These are phyloP conservation scores for Comarum palustre DNA, from an alignment of 306 rosid species.

Conservation along the genomic window DNA sequence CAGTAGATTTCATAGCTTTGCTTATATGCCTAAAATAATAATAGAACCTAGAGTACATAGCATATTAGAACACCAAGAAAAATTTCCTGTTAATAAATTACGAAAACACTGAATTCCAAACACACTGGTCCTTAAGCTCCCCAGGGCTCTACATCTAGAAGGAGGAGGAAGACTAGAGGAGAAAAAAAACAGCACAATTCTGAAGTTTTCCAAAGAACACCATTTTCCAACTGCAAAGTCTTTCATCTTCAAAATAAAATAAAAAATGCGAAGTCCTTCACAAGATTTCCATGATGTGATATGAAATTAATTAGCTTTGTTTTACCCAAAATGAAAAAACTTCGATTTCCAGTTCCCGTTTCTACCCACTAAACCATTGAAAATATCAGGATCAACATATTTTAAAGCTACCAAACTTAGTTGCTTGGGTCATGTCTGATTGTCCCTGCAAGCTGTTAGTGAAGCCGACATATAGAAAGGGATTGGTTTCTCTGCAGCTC, in stretches of 20 bases:
- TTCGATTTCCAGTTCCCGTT: conserved; percentile 21
- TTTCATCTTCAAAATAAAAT: no score
- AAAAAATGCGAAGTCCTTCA: no score
- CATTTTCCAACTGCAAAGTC: conserved; percentile 15
- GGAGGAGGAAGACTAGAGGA: background rate
- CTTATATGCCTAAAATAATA: background rate
- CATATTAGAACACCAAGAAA: background rate
- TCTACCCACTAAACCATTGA: conserved; percentile 29
- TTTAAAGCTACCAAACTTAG: background rate
- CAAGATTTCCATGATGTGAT: conserved; percentile 23
- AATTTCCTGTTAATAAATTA: background rate
- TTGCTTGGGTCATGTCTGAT: conserved; percentile 41
- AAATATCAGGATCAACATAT: conserved; percentile 10
- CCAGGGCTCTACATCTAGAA: background rate
- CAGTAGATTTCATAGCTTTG: background rate
- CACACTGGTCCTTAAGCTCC: background rate
- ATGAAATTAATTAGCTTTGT: conserved; percentile 8
- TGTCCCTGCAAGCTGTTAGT: conserved; percentile 37
- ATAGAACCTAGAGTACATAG: background rate
- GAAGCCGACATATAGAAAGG: conserved; percentile 2
- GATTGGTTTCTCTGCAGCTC: conserved; percentile 53
- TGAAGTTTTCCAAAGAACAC: background rate
- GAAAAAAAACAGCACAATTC: background rate
- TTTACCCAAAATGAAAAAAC: conserved; percentile 17
- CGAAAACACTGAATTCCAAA: background rate